Evolutionary conservation across 495 filamentous ascomycete species (phyloP).

Genomic region (Cercophora sp.): DNA sequence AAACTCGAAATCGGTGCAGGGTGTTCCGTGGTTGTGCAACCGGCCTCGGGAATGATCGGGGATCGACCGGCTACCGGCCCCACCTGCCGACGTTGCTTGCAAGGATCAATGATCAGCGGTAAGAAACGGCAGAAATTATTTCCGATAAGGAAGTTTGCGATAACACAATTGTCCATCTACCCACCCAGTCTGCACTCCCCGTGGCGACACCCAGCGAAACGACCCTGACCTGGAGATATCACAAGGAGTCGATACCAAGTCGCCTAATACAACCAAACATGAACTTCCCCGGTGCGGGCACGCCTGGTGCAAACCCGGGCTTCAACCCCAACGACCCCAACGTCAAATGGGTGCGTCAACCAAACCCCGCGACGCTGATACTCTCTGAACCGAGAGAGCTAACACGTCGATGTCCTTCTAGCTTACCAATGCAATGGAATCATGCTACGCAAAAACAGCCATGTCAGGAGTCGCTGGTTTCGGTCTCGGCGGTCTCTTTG

Average conservation of each 20-base stretch:
- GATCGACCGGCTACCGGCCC: too few relatives aligned
- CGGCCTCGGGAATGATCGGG: too few relatives aligned
- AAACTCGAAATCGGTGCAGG: too few relatives aligned
- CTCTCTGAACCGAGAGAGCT: not conserved
- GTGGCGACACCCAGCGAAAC: too few relatives aligned
- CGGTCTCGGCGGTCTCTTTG: conserved; percentile 85
- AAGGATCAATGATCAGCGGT: conserved; percentile 27
- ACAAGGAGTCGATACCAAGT: too few relatives aligned
- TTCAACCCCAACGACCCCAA: conserved; percentile 42
- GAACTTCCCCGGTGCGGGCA: conserved; percentile 24
- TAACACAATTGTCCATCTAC: too few relatives aligned
- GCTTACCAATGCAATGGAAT: conserved; percentile 69
- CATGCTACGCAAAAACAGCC: conserved; percentile 77
- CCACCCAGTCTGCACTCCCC: too few relatives aligned
- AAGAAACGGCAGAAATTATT: conserved; percentile 27
- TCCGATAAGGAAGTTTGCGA: conserved; percentile 12
- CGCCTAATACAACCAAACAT: too few relatives aligned
- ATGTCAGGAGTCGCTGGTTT: conserved; percentile 85
- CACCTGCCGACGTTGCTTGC: too few relatives aligned
- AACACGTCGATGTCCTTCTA: not conserved
- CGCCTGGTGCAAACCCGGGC: conserved; percentile 7
- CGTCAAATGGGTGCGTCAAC: conserved; percentile 29
- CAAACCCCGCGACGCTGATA: not conserved
- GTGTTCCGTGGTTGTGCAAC: too few relatives aligned
- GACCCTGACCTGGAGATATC: too few relatives aligned